Base-by-base conservation (phyloP, 2,329 filamentous ascomycete genomes). In the Colletotrichum magnum region DNA sequence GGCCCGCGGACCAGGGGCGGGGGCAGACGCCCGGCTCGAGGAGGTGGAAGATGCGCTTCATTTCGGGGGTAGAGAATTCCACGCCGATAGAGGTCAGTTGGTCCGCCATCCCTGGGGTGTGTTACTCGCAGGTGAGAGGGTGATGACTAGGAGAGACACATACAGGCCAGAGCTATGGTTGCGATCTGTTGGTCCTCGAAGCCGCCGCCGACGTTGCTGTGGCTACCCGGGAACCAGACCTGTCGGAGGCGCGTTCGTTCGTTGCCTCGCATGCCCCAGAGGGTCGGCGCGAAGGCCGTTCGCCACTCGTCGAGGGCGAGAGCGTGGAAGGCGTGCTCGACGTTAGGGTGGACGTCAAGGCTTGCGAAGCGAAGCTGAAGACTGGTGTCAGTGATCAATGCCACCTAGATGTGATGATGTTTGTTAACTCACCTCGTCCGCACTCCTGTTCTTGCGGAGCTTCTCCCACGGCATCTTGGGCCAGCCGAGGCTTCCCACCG, bases 161-260 rank as follows among this genome's bases (percentile, higher is more conserved):
- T 58, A 72, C 74, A 75, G 9, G 73, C 73, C 10, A 75, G 60
- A 1, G 74, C 62, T 6, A 75, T 75, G 10, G 68, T 74, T 39
- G 73, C 73, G 2, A 75, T 73, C 47, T 75, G 73, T 43, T 74
- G 71, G 10, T 75, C 73, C 5, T 70, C 51, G 84, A 86, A 89
- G 0, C 88, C 88, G 26, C 88, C 88, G 6, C 88, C 88, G 57
- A 90, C 88, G 70, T 90, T 88, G 13, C 86, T 87, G 74, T 91
- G 89, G 61, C 84, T 84, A 13, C 88, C 89, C 0, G 88, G 86
- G 73, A 91, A 91, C 85, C 85, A 87, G 15, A 74, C 73, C 36
- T 75, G 74, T 4, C 70, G 68, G 18, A 75, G 73, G 2, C 72
- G 59, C 3, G 72, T 72, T 4, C 51, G 63, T 2, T 47, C 62